A percentile compares a stretch with the other conserved stretches of the same genome.
phyloP scores from a whole-genome alignment of 805 yeast genomes.

The fission yeast (Schizosaccharomyces pombe) region ASM294v3 CU329670.1:403001-403500 shows the following conservation, averaged over 20 bases:
- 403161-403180: constrained; percentile 76
- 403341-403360: constrained; percentile 37
- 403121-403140: constrained; percentile 39
- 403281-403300: constrained; percentile 36
- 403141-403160: constrained; percentile 91
- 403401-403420: not conserved
- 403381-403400: constrained; percentile 12
- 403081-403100: constrained; percentile 59
- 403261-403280: not conserved
- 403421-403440: not conserved
- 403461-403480: not conserved
- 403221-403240: constrained; percentile 45
- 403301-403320: constrained; percentile 86
- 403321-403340: constrained; percentile 89
- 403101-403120: constrained; percentile 52
- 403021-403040: too few species aligned
- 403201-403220: constrained; percentile 76
- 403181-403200: constrained; percentile 82
- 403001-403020: too few species aligned
- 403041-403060: too few species aligned
- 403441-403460: not conserved
- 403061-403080: constrained; percentile 25
- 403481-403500: not conserved
- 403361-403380: constrained; percentile 11
- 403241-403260: constrained; percentile 11